Evolutionary conservation across 2,329 filamentous ascomycete species (phyloP).

Genomic region (Chaetomium strumarium): DNA sequence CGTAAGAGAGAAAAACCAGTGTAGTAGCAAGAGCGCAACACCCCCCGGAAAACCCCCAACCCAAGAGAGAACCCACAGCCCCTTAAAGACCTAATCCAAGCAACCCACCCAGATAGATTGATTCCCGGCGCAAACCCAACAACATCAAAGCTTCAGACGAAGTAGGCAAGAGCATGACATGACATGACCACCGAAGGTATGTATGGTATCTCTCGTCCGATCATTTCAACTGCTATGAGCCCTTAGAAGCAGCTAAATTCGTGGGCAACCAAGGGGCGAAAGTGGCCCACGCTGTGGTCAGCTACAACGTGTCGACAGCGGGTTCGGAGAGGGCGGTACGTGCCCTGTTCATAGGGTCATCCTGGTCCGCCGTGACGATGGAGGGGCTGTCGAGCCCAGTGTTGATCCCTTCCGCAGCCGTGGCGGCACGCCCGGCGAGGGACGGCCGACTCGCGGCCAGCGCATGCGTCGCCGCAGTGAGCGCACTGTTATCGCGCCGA

Average conservation of each 20-base stretch:
- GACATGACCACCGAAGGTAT: not conserved
- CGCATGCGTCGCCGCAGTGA: conserved; percentile 16
- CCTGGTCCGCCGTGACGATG: conserved; percentile 53
- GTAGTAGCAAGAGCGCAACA: not conserved
- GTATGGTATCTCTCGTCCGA: not conserved
- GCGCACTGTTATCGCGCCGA: conserved; percentile 31
- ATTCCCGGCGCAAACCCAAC: too few relatives aligned
- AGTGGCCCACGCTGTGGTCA: conserved; percentile 8
- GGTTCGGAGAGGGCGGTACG: conserved; percentile 44
- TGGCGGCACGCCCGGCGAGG: conserved; percentile 57
- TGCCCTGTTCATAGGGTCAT: conserved; percentile 51
- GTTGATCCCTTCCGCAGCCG: conserved; percentile 57
- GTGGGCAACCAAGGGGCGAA: not conserved
- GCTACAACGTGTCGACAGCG: conserved; percentile 20
- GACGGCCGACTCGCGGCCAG: conserved; percentile 40
- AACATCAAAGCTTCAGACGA: not conserved
- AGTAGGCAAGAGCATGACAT: not conserved
- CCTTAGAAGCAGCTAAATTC: conserved; percentile 14
- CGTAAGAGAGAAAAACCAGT: not conserved
- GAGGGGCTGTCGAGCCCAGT: conserved; percentile 58
- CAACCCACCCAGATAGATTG: not conserved
- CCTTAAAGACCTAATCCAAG: not conserved
- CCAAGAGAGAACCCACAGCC: not conserved
- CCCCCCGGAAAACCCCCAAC: not conserved
- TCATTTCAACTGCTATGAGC: conserved; percentile 12